Percentiles rank a stretch among this genome's conserved stretches.
phyloP scores from a whole-genome alignment of 2,329 filamentous ascomycete genomes.

The Aspergillus sp. region DNA sequence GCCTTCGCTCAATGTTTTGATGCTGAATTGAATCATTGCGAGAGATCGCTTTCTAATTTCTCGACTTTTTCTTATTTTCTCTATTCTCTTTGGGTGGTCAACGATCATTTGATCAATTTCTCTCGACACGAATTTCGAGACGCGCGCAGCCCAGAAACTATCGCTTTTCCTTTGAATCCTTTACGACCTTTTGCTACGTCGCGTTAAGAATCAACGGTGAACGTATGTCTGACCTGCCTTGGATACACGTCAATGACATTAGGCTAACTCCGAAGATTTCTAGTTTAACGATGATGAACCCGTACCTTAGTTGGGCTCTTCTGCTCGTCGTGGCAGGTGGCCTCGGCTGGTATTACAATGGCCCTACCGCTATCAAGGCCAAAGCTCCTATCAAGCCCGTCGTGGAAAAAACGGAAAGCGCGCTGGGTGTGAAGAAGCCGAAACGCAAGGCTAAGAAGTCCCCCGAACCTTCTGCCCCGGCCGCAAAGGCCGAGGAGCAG shows the following conservation, averaged over 20 bases:
- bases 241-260: neutral
- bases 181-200: slow-evolving; percentile 14
- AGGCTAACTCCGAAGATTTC: slow-evolving; percentile 3
- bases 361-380: slow-evolving; percentile 28
- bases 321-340: slow-evolving; percentile 42
- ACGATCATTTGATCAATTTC: neutral
- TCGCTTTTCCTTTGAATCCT: neutral
- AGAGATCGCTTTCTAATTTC: slow-evolving; percentile 14
- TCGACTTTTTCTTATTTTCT: neutral
- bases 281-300: slow-evolving; percentile 40
- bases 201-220: slow-evolving; percentile 6
- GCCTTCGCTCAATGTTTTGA: slow-evolving; percentile 11
- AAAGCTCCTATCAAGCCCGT: slow-evolving; percentile 30
- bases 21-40: slow-evolving; percentile 11
- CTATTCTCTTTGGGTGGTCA: neutral
- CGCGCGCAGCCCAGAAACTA: neutral
- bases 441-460: slow-evolving; percentile 42
- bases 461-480: slow-evolving; percentile 28
- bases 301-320: slow-evolving; percentile 46
- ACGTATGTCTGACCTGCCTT: slow-evolving; percentile 4
- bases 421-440: slow-evolving; percentile 38
- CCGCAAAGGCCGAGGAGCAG: slow-evolving; percentile 32
- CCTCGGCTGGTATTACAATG: slow-evolving; percentile 45
- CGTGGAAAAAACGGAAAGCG: slow-evolving; percentile 36
- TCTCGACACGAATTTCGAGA: neutral